Percentiles rank a stretch among this genome's conserved stretches.
These are phyloP conservation scores for Suillus plorans DNA, from an alignment of 768 basidiomycete species.

Conservation along the genomic window DNA sequence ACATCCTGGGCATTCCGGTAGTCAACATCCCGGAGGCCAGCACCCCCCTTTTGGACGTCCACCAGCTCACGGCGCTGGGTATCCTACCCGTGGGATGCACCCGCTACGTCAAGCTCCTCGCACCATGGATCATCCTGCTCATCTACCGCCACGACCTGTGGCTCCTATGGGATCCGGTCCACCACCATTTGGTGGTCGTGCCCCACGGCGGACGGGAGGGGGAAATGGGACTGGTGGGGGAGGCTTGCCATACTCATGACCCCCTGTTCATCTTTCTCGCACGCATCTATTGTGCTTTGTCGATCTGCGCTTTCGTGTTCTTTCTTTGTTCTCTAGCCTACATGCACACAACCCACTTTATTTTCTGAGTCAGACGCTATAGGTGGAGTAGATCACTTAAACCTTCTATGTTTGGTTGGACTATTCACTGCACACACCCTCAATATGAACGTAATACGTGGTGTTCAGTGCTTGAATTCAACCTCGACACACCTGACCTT, in stretches of 20 bases:
- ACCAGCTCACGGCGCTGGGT: background rate
- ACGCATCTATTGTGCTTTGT: conserved; percentile 5
- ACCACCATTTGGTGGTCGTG: conserved; percentile 9
- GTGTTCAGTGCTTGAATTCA: background rate
- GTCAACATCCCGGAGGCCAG: conserved; percentile 10
- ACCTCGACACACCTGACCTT: background rate
- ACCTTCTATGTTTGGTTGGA: background rate
- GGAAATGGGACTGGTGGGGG: conserved; percentile 16
- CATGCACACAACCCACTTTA: background rate
- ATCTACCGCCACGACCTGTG: conserved; percentile 22
- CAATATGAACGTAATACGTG: background rate
- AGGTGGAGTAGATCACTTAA: background rate
- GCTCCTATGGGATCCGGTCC: conserved; percentile 17
- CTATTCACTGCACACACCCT: background rate
- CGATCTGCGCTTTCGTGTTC: background rate
- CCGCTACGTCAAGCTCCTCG: conserved; percentile 1
- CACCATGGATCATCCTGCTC: conserved; percentile 5
- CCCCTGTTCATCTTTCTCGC: background rate
- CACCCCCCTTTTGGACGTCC: conserved; percentile 6
- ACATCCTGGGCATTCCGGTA: conserved; percentile 4
- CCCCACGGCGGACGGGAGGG: conserved; percentile 17
- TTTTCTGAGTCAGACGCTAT: background rate
- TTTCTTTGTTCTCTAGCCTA: background rate
- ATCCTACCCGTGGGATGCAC: background rate
- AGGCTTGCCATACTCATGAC: conserved; percentile 31